phyloP scores from a whole-genome alignment of 768 basidiomycete genomes.

The Leucocoprinus birnbaumii region DNA sequence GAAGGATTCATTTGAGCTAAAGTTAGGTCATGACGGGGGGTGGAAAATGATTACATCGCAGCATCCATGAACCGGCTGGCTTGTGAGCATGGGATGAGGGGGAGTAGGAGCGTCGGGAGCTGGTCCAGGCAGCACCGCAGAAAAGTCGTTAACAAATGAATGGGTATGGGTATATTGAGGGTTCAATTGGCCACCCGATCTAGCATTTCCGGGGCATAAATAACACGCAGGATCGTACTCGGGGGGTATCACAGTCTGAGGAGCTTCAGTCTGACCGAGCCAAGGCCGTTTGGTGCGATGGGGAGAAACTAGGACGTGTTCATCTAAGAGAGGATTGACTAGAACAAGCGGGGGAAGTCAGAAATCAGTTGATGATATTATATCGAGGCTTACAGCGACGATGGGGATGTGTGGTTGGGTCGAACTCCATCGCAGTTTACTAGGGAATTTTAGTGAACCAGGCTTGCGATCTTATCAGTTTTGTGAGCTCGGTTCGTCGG shows the following conservation, averaged over 20 bases:
- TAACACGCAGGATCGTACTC: slow-evolving; percentile 74
- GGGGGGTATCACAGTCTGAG: slow-evolving; percentile 50
- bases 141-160: slow-evolving; percentile 80
- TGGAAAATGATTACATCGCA: slow-evolving; percentile 90
- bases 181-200: slow-evolving; percentile 71
- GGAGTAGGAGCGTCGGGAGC: slow-evolving; percentile 47
- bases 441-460: background rate
- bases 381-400: slow-evolving; percentile 52
- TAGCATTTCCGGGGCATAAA: slow-evolving; percentile 82
- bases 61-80: slow-evolving; percentile 72
- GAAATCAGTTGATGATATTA: background rate
- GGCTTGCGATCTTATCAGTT: background rate
- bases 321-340: slow-evolving; percentile 82
- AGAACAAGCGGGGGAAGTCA: background rate
- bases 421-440: slow-evolving; percentile 5
- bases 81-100: slow-evolving; percentile 58
- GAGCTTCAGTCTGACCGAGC: slow-evolving; percentile 81
- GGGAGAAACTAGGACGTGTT: slow-evolving; percentile 81
- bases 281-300: slow-evolving; percentile 91
- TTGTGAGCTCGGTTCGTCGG: too few relatives aligned
- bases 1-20: slow-evolving; percentile 57
- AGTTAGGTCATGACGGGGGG: slow-evolving; percentile 82
- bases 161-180: slow-evolving; percentile 64
- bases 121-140: slow-evolving; percentile 71
- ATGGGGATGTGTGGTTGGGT: slow-evolving; percentile 49